Conservation (phyloP, 108 stramenopile genomes). For the Ochromonas danica region DNA sequence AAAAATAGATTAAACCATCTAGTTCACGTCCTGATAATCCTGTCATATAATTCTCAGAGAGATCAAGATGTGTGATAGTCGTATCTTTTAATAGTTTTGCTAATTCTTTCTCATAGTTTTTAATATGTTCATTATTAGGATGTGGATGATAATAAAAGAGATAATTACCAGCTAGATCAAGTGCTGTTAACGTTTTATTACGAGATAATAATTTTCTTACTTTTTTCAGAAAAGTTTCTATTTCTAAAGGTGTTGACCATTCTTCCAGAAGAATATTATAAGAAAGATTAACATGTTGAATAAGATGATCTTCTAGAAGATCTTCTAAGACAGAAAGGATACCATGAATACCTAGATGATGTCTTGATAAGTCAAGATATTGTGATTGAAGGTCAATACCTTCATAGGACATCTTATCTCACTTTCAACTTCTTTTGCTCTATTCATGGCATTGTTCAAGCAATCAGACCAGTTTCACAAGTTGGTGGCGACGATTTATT, state of each 20-base stretch:
- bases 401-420: not conserved
- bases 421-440: no score
- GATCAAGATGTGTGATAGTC: not conserved
- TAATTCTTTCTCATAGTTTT: slow-evolving; percentile 21
- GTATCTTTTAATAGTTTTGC: not conserved
- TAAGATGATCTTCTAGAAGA: not conserved
- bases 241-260: not conserved
- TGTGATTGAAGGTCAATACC: not conserved
- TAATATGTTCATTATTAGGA: slow-evolving; percentile 8
- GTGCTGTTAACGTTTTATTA: not conserved
- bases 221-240: not conserved
- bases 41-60: slow-evolving; percentile 8
- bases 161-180: slow-evolving; percentile 20
- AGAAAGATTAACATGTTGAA: slow-evolving; percentile 2
- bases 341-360: not conserved
- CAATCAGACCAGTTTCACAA: no score
- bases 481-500: no score
- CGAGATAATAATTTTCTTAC: not conserved
- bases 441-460: no score
- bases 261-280: slow-evolving; percentile 8
- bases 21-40: not conserved
- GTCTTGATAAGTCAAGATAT: not conserved
- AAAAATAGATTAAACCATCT: slow-evolving; percentile 1
- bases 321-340: not conserved
- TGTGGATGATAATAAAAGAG: slow-evolving; percentile 22